Evolutionary conservation across 495 filamentous ascomycete genomes (phyloP).

Genomic region (Neohortaea acidophila): DNA sequence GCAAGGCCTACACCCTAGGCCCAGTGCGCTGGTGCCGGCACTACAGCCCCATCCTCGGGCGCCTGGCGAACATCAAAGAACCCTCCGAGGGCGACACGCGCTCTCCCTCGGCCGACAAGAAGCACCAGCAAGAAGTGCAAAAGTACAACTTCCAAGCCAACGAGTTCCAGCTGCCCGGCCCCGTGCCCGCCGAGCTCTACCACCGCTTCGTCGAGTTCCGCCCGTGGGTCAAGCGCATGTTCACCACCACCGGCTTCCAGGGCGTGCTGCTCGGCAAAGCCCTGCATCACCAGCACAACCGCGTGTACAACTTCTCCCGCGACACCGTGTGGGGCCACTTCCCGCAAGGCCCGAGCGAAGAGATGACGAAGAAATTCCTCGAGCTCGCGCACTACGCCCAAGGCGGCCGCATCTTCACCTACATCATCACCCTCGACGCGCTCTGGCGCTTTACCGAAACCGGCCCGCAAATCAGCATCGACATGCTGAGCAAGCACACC

Average conservation of each 20-base stretch:
- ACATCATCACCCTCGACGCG: slow-evolving; percentile 76
- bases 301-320: slow-evolving; percentile 75
- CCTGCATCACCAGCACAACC: slow-evolving; percentile 75
- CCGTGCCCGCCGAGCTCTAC: slow-evolving; percentile 62
- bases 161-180: slow-evolving; percentile 74
- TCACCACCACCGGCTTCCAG: slow-evolving; percentile 55
- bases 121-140: slow-evolving; percentile 12
- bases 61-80: slow-evolving; percentile 63
- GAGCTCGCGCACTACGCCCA: slow-evolving; percentile 75
- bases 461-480: slow-evolving; percentile 84
- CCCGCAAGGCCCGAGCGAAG: slow-evolving; percentile 30
- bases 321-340: slow-evolving; percentile 53
- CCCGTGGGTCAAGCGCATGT: slow-evolving; percentile 81
- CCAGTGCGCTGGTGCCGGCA: slow-evolving; percentile 69
- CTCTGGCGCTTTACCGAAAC: slow-evolving; percentile 85
- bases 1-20: slow-evolving; percentile 62
- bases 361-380: slow-evolving; percentile 62
- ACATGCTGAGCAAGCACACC: slow-evolving; percentile 81
- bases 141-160: slow-evolving; percentile 71
- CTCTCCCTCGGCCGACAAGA: not conserved
- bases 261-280: slow-evolving; percentile 68
- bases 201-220: slow-evolving; percentile 87
- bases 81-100: slow-evolving; percentile 23
- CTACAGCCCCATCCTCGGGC: slow-evolving; percentile 75
- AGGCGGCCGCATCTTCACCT: slow-evolving; percentile 78